Percentiles rank a stretch among this genome's conserved stretches.
phyloP scores from a whole-genome alignment of 805 yeast species.

The Candida verbasci region DNA sequence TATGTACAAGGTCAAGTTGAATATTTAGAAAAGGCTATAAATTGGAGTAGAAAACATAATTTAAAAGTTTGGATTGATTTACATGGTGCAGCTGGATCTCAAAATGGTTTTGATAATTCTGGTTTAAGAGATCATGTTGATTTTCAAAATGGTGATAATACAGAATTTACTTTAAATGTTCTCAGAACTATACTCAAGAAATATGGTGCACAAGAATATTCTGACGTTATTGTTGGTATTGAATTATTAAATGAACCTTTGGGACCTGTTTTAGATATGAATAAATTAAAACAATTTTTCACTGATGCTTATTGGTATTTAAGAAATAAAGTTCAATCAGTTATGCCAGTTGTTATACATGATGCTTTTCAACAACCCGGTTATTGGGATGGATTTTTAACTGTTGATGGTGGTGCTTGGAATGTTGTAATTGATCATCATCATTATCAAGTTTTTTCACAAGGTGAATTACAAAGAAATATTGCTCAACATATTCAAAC shows the following conservation, averaged over 20 bases:
- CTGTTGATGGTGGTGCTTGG: conserved; percentile 32
- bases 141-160: conserved; percentile 56
- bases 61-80: conserved; percentile 85
- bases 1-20: conserved; percentile 77
- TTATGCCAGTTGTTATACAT: conserved; percentile 63
- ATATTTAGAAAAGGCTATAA: conserved; percentile 71
- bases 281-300: conserved; percentile 56
- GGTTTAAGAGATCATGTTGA: conserved; percentile 64
- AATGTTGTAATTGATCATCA: conserved; percentile 84
- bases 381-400: conserved; percentile 61
- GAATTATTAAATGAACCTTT: conserved; percentile 89
- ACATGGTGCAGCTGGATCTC: conserved; percentile 97
- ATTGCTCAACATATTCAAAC: conserved; percentile 57
- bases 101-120: conserved; percentile 93
- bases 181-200: conserved; percentile 51
- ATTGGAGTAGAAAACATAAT: conserved; percentile 61
- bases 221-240: conserved; percentile 76
- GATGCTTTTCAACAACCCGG: conserved; percentile 69
- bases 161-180: conserved; percentile 51
- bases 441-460: conserved; percentile 80
- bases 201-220: conserved; percentile 58
- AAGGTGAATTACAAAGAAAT: conserved; percentile 52
- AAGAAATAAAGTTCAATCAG: conserved; percentile 46
- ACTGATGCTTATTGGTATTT: conserved; percentile 58
- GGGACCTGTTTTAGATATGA: conserved; percentile 62